These are phyloP conservation scores for Colletotrichum sp. DNA, from an alignment of 2,329 filamentous ascomycete genomes.

Conservation along the genomic window DNA sequence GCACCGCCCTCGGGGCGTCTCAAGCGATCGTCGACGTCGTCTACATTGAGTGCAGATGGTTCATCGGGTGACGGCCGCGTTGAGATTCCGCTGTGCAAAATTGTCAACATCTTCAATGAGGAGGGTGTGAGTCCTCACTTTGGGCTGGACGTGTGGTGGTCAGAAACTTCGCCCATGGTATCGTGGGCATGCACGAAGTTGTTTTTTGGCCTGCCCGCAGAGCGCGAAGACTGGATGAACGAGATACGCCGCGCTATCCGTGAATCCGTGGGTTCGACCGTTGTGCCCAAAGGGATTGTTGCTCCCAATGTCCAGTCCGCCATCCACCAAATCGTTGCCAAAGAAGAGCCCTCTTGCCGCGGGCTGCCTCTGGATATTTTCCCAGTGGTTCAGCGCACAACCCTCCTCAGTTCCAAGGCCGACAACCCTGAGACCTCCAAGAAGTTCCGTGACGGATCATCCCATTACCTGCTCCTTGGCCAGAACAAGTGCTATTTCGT, in stretches of 20 bases:
- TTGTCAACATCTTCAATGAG: conserved; percentile 58
- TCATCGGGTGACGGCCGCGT: conserved; percentile 43
- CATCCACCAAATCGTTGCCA: conserved; percentile 51
- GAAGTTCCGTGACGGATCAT: conserved; percentile 53
- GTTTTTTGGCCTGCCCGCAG: conserved; percentile 53
- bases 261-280: conserved; percentile 38
- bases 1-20: conserved; percentile 24
- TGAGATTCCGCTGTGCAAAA: conserved; percentile 53
- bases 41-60: conserved; percentile 30
- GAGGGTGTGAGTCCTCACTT: conserved; percentile 55
- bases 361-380: conserved; percentile 46
- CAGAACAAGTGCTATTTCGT: conserved; percentile 58
- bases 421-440: conserved; percentile 48
- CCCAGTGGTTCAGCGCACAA: conserved; percentile 55
- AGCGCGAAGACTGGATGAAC: conserved; percentile 56
- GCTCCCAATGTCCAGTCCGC: conserved; percentile 52
- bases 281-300: conserved; percentile 39
- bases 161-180: conserved; percentile 45
- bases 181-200: conserved; percentile 53
- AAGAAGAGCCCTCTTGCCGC: conserved; percentile 44
- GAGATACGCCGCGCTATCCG: conserved; percentile 49
- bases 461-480: conserved; percentile 60
- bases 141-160: conserved; percentile 64
- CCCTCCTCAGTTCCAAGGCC: conserved; percentile 43
- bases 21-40: conserved; percentile 28